Percentiles rank a stretch among this genome's conserved stretches.
Conservation (phyloP, 441 rosid genomes). For the Melianthus villosus region DNA sequence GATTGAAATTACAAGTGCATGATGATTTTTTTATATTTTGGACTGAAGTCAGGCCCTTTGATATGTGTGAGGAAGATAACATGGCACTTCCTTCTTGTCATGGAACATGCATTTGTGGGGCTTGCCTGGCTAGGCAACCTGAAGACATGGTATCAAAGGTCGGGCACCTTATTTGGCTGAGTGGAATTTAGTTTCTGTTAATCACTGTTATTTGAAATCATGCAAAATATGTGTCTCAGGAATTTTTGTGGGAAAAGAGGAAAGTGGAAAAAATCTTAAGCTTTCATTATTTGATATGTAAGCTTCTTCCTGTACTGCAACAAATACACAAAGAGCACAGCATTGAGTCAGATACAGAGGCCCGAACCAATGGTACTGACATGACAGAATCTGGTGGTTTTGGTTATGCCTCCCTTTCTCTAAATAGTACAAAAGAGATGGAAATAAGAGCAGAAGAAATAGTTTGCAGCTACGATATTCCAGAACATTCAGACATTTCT, state of each 20-base stretch:
- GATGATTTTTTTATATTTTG: too few species aligned
- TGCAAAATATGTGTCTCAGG: conserved; percentile 33
- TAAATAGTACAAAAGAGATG: conserved; percentile 48
- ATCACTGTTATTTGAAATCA: conserved; percentile 7
- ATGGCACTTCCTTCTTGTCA: conserved; percentile 70
- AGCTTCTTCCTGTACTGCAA: conserved; percentile 82
- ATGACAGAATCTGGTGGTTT: conserved; percentile 49
- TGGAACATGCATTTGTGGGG: conserved; percentile 69
- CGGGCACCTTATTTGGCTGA: conserved; percentile 24
- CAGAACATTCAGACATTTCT: conserved; percentile 41
- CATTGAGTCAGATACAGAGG: conserved; percentile 55
- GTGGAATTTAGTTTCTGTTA: conserved; percentile 9
- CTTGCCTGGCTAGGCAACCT: conserved; percentile 37
- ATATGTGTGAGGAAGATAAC: conserved; percentile 54
- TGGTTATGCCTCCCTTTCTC: conserved; percentile 35
- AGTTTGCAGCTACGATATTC: conserved; percentile 80
- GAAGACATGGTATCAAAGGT: conserved; percentile 70
- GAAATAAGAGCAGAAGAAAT: conserved; percentile 80
- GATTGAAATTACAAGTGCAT: too few species aligned
- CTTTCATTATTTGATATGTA: conserved; percentile 78
- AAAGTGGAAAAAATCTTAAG: conserved; percentile 58
- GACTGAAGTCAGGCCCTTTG: conserved; percentile 36
- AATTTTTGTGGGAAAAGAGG: conserved; percentile 30
- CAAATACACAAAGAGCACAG: conserved; percentile 52
- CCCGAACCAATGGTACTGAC: conserved; percentile 43